Evolutionary conservation across 106 monocot genomes (phyloP).

Genomic region (Phalaenopsis aphrodite): DNA sequence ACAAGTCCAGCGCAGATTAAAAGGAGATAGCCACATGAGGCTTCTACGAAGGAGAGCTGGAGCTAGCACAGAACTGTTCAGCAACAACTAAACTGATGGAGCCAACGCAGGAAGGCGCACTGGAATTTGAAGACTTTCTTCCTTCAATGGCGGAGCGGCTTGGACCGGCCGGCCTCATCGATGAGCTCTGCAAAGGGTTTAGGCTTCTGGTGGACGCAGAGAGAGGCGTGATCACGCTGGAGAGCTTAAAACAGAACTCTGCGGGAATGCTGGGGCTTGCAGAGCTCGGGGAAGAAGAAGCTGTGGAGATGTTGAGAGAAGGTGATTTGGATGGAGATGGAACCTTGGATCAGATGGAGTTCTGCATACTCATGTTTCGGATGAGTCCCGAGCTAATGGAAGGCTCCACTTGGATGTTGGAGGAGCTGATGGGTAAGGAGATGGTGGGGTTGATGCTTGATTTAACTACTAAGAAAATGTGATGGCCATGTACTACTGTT

Average conservation of each 20-base stretch:
- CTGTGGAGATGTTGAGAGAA: constrained; percentile 11
- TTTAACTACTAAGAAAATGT: too few species aligned
- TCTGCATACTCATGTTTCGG: constrained; percentile 20
- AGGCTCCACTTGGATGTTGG: not conserved
- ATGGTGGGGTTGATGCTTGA: not conserved
- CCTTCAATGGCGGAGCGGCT: constrained; percentile 14
- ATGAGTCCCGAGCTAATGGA: constrained; percentile 14
- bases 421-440: not conserved
- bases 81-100: not conserved
- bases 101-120: not conserved
- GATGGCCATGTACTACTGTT: too few species aligned
- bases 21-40: not conserved
- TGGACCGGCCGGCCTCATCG: constrained; percentile 4
- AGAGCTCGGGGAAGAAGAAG: constrained; percentile 9
- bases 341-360: constrained; percentile 13
- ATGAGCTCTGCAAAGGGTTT: constrained; percentile 19
- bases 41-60: not conserved
- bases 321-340: constrained; percentile 25
- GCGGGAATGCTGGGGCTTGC: constrained; percentile 3
- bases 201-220: constrained; percentile 8
- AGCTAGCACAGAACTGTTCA: too few species aligned
- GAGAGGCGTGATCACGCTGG: constrained; percentile 10
- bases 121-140: constrained; percentile 11
- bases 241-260: constrained; percentile 15
- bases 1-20: not conserved